Evolutionary conservation across 2,329 filamentous ascomycete species (phyloP), one percentile per base, ranked within the genome.

Genomic region (Apiospora saccharicola): DNA sequence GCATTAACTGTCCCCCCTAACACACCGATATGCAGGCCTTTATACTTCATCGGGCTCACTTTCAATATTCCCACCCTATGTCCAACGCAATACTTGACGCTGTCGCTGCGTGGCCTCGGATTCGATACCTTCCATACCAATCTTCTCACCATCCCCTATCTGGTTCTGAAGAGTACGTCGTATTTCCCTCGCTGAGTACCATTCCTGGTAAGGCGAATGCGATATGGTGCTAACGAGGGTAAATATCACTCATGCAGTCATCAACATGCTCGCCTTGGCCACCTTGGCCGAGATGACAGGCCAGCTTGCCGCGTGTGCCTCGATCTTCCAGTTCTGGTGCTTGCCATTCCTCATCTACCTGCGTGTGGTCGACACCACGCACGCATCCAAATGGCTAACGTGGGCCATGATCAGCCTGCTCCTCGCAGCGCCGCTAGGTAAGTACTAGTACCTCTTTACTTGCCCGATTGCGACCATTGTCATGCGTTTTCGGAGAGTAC

Each of bases 241-340:
- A 16, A 2, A 16, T 81, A 80, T 82, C 22, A 24, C 34, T 34
- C 16, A 64, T 24, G 57, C 16, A 64, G 57, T 64, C 57, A 79
- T 86, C 1, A 86, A 84, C 24, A 84, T 89, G 73, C 77, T 88
- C 22, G 79, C 85, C 73, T 85, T 86, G 76, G 88, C 86, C 0
- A 86, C 84, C 73, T 72, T 89, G 5, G 87, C 85, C n/a, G 87
- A 89, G 74, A 81, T 83, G 49, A 73, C 87, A 12, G 84, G 87
- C 71, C 82, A 87, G 30, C 57, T 64, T 41, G 57, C 85, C 0
- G 80, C 90, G 8, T 82, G 87, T 37, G 83, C 84, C 30, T 78
- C 82, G 76, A 84, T 87, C 47, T 80, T 85, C 4, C 87, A 90
- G 71, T 75, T 92, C 12, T 93, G 90, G 91, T 85, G 86, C 10